Conservation (phyloP, 306 rosid genomes). For the Cucurbita maxima region DNA sequence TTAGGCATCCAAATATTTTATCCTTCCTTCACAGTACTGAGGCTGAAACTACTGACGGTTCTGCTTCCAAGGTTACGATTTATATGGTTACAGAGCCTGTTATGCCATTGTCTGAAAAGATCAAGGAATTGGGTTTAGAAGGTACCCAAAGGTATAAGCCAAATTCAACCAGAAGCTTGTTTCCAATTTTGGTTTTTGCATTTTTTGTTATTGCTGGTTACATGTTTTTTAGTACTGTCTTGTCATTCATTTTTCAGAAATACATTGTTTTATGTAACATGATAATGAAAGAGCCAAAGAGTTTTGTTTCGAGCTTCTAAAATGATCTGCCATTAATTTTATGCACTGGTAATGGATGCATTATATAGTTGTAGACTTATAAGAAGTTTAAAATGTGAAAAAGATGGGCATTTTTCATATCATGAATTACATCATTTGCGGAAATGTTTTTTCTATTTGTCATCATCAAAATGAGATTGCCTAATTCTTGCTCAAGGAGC, state of each 20-base stretch:
- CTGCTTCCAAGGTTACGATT: constrained; percentile 63
- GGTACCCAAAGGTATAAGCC: constrained; percentile 66
- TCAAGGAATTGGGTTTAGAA: constrained; percentile 71
- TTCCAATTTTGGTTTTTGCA: background rate
- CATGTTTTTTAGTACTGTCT: background rate
- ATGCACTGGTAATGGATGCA: background rate
- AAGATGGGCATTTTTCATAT: background rate
- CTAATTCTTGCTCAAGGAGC: background rate
- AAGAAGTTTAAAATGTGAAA: background rate
- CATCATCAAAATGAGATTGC: background rate
- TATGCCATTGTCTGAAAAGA: constrained; percentile 72
- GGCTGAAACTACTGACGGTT: constrained; percentile 50
- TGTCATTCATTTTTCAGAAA: background rate
- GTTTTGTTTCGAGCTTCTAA: background rate
- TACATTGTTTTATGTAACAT: background rate
- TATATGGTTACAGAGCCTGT: constrained; percentile 97
- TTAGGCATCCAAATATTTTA: constrained; percentile 93
- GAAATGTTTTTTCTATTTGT: background rate
- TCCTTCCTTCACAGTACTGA: constrained; percentile 95
- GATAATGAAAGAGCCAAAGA: background rate
- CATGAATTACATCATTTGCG: background rate
- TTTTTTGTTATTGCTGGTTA: background rate
- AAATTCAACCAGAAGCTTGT: background rate
- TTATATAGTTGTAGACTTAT: background rate
- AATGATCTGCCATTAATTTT: background rate